Evolutionary conservation across 1,284 basidiomycete genomes (phyloP).

Genomic region (Thelephora terrestris): DNA sequence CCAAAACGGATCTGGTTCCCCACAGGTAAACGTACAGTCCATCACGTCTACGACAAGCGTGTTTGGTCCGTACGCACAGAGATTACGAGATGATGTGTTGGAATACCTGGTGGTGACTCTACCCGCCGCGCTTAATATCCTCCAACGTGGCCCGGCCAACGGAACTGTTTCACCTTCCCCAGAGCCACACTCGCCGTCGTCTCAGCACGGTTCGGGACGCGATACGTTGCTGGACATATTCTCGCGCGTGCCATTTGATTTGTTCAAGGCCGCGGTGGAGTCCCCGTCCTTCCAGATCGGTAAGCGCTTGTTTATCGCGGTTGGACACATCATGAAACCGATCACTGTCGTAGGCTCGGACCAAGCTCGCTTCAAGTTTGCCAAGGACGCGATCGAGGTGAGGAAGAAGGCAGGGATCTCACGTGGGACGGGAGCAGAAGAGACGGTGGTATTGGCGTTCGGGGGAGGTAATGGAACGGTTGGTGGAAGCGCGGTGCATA

Average conservation of each 20-base stretch:
- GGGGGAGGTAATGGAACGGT: slow-evolving; percentile 44
- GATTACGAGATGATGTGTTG: slow-evolving; percentile 61
- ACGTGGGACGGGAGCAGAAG: slow-evolving; percentile 54
- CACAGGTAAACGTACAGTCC: slow-evolving; percentile 28
- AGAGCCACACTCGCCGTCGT: slow-evolving; percentile 17
- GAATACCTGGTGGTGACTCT: slow-evolving; percentile 68
- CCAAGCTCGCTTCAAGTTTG: slow-evolving; percentile 81
- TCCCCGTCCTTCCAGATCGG: slow-evolving; percentile 70
- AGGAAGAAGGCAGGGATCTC: slow-evolving; percentile 56
- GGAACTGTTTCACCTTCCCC: slow-evolving; percentile 32
- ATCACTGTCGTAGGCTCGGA: slow-evolving; percentile 46
- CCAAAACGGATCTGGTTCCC: slow-evolving; percentile 43
- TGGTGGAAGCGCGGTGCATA: slow-evolving; percentile 69
- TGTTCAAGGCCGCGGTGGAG: slow-evolving; percentile 73
- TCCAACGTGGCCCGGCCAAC: slow-evolving; percentile 18
- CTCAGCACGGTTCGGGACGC: slow-evolving; percentile 36
- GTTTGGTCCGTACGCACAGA: slow-evolving; percentile 62
- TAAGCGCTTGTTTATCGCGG: slow-evolving; percentile 24
- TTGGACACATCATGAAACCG: neutral
- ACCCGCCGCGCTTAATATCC: slow-evolving; percentile 43
- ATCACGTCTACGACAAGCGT: slow-evolving; percentile 38
- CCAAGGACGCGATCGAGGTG: slow-evolving; percentile 76
- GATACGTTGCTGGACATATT: slow-evolving; percentile 63
- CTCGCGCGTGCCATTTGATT: slow-evolving; percentile 68
- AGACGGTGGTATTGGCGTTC: slow-evolving; percentile 81